phyloP scores from a whole-genome alignment of 805 yeast species.

The Metschnikowia peoriensis region DNA sequence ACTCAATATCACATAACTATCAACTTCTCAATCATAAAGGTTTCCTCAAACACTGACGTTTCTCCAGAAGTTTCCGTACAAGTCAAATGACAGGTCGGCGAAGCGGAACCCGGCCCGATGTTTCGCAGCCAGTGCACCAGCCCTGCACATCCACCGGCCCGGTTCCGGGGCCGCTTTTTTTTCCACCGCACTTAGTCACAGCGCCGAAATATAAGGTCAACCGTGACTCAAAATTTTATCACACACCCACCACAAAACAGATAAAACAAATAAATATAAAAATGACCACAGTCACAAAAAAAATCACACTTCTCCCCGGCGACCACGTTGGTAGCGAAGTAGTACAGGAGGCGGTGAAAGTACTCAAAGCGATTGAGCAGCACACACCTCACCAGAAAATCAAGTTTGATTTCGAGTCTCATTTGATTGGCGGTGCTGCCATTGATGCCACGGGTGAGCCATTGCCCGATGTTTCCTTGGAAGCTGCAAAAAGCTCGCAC shows the following conservation, averaged over 20 bases:
- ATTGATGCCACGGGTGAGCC: slow-evolving; percentile 96
- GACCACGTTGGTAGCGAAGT: slow-evolving; percentile 97
- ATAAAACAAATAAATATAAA: slow-evolving; percentile 12
- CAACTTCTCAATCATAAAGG: too few species aligned
- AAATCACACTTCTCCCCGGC: slow-evolving; percentile 87
- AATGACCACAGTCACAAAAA: slow-evolving; percentile 42
- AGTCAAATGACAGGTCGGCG: too few species aligned
- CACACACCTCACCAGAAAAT: slow-evolving; percentile 39
- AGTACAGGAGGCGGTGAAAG: slow-evolving; percentile 87
- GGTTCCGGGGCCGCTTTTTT: slow-evolving; percentile 5
- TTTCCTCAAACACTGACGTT: too few species aligned
- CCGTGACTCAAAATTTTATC: neutral
- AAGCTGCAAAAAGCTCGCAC: slow-evolving; percentile 80
- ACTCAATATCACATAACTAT: too few species aligned
- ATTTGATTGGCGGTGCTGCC: slow-evolving; percentile 97
- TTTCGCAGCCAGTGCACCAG: neutral
- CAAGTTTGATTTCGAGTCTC: slow-evolving; percentile 74
- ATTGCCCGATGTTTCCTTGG: slow-evolving; percentile 79
- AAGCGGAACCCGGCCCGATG: too few species aligned
- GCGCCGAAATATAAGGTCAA: neutral
- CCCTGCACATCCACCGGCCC: slow-evolving; percentile 3
- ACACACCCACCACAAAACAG: neutral
- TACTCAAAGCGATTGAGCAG: slow-evolving; percentile 71
- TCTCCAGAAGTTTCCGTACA: too few species aligned
- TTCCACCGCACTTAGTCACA: slow-evolving; percentile 1